Base-by-base conservation (phyloP, 345 rosid species). In the Barbarea vulgaris region DNA sequence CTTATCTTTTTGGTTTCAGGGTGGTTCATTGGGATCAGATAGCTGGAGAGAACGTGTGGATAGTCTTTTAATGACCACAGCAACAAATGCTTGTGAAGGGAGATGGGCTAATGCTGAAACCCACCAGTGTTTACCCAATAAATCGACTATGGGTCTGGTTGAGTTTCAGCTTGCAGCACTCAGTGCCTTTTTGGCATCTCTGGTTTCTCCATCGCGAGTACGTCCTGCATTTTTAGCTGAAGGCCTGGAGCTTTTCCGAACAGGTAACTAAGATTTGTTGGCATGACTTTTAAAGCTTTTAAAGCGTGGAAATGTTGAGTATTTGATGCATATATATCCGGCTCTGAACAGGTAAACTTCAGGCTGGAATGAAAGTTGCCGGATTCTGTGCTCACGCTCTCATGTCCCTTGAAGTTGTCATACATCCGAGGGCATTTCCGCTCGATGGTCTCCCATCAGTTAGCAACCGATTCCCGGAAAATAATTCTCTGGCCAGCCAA, bases 381-480 rank as follows among this genome's bases (percentile, higher is more conserved):
- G 88, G 80, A 54, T 84, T 88, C 65, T 95, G 99, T 72, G 86
- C 86, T n/a, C 70, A 81, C 52, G 96, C 99, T 25, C 81, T 92
- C 71, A 77, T 86, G 69, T 80, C 89, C 46, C 80, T 92, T 82
- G 99, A 89, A 83, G 90, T 86, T 59, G 85, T 92, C 72, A 84
- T 92, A 57, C 97, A 92, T 81, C 98, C 97, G 1, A 84, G 97
- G 79, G 87, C 81, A 34, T 88, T 86, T 69, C 90, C 94, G 10
- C 64, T 86, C 50, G 81, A 75, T 17, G 84, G 83, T 78, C 80
- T 77, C 30, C 79, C 81, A 4, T 39, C 90, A 9, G 68, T 68
- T 72, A 56, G 78, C 68, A 21, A 22, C 36, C 60, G 55, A 60
- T 71, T 67, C 47, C 61, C 58, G 0, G 81, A 72, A 69, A 81